Evolutionary conservation across 352 stramenopile species (phyloP), one percentile per base, ranked within the genome.

Genomic region (Phytophthora colocasiae): DNA sequence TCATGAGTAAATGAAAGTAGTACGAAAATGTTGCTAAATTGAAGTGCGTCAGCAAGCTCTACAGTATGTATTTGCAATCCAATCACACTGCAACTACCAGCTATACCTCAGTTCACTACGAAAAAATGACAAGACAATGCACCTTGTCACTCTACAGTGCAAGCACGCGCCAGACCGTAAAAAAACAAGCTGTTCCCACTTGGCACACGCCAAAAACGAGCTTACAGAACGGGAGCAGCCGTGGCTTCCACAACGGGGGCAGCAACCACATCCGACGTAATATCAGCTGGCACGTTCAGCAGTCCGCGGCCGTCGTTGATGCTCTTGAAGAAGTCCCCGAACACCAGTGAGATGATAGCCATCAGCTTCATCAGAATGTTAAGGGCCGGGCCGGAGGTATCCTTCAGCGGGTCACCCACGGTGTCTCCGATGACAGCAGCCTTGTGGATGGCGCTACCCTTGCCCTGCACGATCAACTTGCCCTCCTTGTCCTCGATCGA

Each of bases 301-400:
- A 99, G 63, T 74, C 97, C 97, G 55, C 85, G 83, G 73, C 97
- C 97, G 62, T 88, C 78, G 81, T 99, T 99, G 83, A 98, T 98
- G 68, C 96, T 96, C 85, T 98, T 98, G 84, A 99, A 99, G 72
- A 98, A 99, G 75, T 99, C 96, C 40, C 97, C 97, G 74, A 99
- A 99, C 19, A 99, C 98, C 47, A 99, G 85, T 71, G 96, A 99
- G 65, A 99, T 97, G 62, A 99, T 99, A 63, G 97, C 97, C 96
- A 99, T 99, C 40, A 99, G 78, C 91, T 99, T 99, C 97, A 99
- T 99, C 54, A 99, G 81, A 86, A 99, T 99, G 87, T 99, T 99
- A 49, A 99, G 87, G 50, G 97, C 96, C 41, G 98, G 97, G 66
- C 97, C 98, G n/a, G 96, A 99, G 29, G 98, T 99, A 86, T 99